phyloP scores from a whole-genome alignment of 345 rosid genomes.

The Balakata baccata region DNA sequence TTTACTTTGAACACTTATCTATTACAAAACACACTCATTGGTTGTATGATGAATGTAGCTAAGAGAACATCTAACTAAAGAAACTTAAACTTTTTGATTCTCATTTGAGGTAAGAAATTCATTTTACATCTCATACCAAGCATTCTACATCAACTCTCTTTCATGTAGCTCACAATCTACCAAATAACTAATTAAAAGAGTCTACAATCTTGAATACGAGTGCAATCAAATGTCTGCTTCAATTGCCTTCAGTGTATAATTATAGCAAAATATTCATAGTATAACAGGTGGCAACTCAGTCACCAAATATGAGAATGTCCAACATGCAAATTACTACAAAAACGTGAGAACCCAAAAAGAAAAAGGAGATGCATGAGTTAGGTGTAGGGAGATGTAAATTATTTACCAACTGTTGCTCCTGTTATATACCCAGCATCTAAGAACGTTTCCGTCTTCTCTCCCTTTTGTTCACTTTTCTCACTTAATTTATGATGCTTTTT shows the following conservation, averaged over 20 bases:
- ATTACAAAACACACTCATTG: too few relatives aligned
- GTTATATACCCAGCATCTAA: slow-evolving; percentile 15
- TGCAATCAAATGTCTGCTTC: not conserved
- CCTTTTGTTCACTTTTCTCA: slow-evolving; percentile 8
- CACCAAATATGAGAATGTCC: not conserved
- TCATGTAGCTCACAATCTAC: not conserved
- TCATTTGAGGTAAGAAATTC: not conserved
- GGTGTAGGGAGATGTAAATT: not conserved
- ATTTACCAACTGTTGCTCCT: not conserved
- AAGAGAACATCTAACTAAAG: too few relatives aligned
- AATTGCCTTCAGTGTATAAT: not conserved
- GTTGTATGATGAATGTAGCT: too few relatives aligned
- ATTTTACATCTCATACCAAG: too few relatives aligned
- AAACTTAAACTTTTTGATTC: not conserved
- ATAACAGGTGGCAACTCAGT: not conserved
- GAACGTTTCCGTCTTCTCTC: slow-evolving; percentile 12
- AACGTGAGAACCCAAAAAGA: not conserved
- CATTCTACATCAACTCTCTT: not conserved
- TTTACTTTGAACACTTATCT: too few relatives aligned
- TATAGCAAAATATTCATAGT: not conserved
- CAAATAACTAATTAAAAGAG: not conserved
- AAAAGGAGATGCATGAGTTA: not conserved
- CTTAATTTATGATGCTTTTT: not conserved
- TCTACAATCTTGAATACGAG: not conserved
- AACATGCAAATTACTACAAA: not conserved